phyloP scores from a whole-genome alignment of 2,329 filamentous ascomycete species.

The Botryotinia calthae region DNA sequence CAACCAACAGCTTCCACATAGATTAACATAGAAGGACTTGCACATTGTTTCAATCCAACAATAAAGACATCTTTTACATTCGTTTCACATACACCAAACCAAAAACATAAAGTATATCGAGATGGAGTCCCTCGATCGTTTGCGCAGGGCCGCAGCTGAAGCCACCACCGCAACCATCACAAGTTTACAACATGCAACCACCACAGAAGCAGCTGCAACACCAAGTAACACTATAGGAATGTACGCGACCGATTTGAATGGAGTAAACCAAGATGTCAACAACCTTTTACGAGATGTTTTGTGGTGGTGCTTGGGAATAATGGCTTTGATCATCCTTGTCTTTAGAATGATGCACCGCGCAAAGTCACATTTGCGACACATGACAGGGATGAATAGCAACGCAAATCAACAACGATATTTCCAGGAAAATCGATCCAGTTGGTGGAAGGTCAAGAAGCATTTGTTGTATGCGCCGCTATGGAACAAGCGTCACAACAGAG shows the following conservation, averaged over 20 bases:
- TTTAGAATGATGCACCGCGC: slow-evolving; percentile 54
- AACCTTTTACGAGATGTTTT: slow-evolving; percentile 55
- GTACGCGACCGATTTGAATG: slow-evolving; percentile 55
- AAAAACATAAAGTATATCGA: not conserved
- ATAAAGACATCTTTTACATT: not conserved
- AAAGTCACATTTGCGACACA: slow-evolving; percentile 56
- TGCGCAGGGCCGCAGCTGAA: slow-evolving; percentile 13
- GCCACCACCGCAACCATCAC: slow-evolving; percentile 17
- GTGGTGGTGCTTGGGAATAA: slow-evolving; percentile 60
- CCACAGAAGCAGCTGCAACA: slow-evolving; percentile 13
- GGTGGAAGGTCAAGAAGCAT: slow-evolving; percentile 61
- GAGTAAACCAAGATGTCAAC: slow-evolving; percentile 59
- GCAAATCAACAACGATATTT: slow-evolving; percentile 57
- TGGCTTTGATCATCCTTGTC: slow-evolving; percentile 52
- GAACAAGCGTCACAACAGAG: slow-evolving; percentile 65
- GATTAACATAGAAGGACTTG: not conserved
- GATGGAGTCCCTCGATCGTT: slow-evolving; percentile 13
- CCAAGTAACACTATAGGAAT: slow-evolving; percentile 52
- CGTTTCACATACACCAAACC: slow-evolving; percentile 1
- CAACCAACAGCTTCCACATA: slow-evolving; percentile 9
- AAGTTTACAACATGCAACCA: slow-evolving; percentile 22
- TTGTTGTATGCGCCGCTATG: slow-evolving; percentile 62
- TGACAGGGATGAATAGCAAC: slow-evolving; percentile 55
- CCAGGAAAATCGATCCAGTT: slow-evolving; percentile 54
- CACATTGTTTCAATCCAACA: not conserved